phyloP scores from a whole-genome alignment of 257 asterid species.

The Scutellaria minor region DNA sequence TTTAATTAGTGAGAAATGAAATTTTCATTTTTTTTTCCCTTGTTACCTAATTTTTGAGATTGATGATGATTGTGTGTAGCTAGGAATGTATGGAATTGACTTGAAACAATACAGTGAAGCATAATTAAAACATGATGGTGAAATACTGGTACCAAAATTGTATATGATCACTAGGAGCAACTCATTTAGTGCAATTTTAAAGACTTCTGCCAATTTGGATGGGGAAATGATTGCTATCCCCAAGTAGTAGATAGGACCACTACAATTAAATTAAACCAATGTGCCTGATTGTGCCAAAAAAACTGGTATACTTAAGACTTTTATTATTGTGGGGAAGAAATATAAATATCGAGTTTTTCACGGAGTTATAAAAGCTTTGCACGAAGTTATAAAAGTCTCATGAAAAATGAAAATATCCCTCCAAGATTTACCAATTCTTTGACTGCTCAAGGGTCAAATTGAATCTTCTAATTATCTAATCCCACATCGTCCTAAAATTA shows the following conservation, averaged over 20 bases:
- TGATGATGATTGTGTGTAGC: slow-evolving; percentile 7
- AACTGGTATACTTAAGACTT: slow-evolving; percentile 32
- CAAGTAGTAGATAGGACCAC: slow-evolving; percentile 62
- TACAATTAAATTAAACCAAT: slow-evolving; percentile 31
- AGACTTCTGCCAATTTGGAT: slow-evolving; percentile 47
- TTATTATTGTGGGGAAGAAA: slow-evolving; percentile 5
- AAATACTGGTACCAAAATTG: slow-evolving; percentile 50
- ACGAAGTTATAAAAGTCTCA: too few relatives aligned
- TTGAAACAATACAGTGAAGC: slow-evolving; percentile 20
- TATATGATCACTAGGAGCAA: slow-evolving; percentile 38
- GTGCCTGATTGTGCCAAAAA: slow-evolving; percentile 36
- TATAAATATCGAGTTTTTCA: slow-evolving; percentile 11
- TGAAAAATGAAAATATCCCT: too few relatives aligned
- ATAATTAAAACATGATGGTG: slow-evolving; percentile 46
- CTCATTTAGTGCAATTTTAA: slow-evolving; percentile 51
- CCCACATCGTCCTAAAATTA: too few relatives aligned
- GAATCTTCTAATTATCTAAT: too few relatives aligned
- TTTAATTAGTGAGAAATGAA: neutral
- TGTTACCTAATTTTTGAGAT: too few relatives aligned
- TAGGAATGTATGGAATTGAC: slow-evolving; percentile 39
- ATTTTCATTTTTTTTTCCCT: neutral
- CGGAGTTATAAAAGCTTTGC: too few relatives aligned
- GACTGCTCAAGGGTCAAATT: too few relatives aligned
- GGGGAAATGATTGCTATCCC: slow-evolving; percentile 51
- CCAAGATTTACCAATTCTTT: too few relatives aligned